These are phyloP conservation scores for Reticulascus tulasneorum DNA, from an alignment of 2,329 filamentous ascomycete species.

Conservation along the genomic window DNA sequence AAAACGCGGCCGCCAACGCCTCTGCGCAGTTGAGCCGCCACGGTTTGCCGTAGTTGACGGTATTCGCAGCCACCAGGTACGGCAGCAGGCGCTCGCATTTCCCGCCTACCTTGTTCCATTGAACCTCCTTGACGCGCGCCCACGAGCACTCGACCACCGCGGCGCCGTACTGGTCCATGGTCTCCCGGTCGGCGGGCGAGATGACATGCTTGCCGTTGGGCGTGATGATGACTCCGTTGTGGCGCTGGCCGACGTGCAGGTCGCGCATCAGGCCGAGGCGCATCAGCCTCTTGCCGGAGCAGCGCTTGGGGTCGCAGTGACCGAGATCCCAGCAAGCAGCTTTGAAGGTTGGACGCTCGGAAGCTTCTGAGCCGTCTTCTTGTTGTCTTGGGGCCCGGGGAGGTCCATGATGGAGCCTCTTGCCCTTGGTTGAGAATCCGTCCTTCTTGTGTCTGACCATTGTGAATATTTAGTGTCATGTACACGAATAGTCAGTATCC, in stretches of 20 bases:
- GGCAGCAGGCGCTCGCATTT: slow-evolving; percentile 88
- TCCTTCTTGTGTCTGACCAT: slow-evolving; percentile 99
- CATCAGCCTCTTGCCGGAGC: slow-evolving; percentile 93
- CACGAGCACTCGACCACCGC: slow-evolving; percentile 97
- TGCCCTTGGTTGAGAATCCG: slow-evolving; percentile 65
- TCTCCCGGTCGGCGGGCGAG: slow-evolving; percentile 74
- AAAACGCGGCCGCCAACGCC: slow-evolving; percentile 87
- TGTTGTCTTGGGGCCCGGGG: slow-evolving; percentile 52
- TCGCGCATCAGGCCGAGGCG: slow-evolving; percentile 90
- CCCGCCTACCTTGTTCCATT: slow-evolving; percentile 86
- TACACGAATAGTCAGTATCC: too few species aligned
- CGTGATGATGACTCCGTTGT: slow-evolving; percentile 87
- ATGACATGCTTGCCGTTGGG: slow-evolving; percentile 87
- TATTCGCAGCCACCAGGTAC: slow-evolving; percentile 94
- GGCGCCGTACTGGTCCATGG: slow-evolving; percentile 84
- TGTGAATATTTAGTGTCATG: background rate
- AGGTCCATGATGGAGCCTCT: slow-evolving; percentile 60
- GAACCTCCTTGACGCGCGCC: slow-evolving; percentile 88
- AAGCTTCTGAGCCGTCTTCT: slow-evolving; percentile 30
- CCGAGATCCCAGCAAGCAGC: slow-evolving; percentile 97
- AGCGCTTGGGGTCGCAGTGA: slow-evolving; percentile 95
- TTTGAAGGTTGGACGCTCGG: slow-evolving; percentile 62
- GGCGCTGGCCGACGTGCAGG: slow-evolving; percentile 85
- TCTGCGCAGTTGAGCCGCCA: slow-evolving; percentile 96
- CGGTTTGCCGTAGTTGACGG: slow-evolving; percentile 94